A percentile compares a stretch with the other conserved stretches of the same genome.
Conservation (phyloP, 139 green algal species). For the Pleodorina starrii region DNA sequence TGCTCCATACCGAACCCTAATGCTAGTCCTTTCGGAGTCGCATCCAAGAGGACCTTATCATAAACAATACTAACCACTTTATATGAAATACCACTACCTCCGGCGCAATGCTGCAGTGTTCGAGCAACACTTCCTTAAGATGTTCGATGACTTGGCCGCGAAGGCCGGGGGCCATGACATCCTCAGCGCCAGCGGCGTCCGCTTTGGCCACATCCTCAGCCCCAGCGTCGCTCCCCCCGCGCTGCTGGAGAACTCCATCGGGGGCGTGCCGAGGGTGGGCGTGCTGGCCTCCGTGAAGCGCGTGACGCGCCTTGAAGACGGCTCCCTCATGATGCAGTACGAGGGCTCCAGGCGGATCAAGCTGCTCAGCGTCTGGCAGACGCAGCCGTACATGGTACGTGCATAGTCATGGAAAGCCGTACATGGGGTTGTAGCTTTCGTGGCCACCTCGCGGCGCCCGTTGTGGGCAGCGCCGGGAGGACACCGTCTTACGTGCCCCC, state of each 20-base stretch:
- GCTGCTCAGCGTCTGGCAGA: conserved; percentile 52
- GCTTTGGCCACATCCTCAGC: conserved; percentile 54
- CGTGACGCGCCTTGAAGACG: background rate
- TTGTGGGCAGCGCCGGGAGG: too few relatives aligned
- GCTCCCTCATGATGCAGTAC: conserved; percentile 40
- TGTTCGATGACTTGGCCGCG: conserved; percentile 45
- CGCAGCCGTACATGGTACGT: conserved; percentile 54
- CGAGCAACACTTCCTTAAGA: conserved; percentile 46
- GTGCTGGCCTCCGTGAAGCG: conserved; percentile 34
- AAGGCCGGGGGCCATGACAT: background rate
- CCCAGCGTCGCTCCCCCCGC: conserved; percentile 36
- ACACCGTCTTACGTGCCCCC: too few relatives aligned
- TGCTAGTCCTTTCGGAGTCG: too few relatives aligned
- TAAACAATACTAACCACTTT: too few relatives aligned
- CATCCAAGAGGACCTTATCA: too few relatives aligned
- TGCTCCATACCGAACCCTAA: background rate
- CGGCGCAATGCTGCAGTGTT: conserved; percentile 36
- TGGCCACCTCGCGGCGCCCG: too few relatives aligned
- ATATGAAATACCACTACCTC: too few relatives aligned
- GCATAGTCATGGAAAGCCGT: too few relatives aligned
- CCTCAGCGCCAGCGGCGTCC: background rate
- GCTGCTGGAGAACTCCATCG: conserved; percentile 37
- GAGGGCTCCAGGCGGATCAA: conserved; percentile 47
- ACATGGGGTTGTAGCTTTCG: background rate
- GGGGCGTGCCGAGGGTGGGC: conserved; percentile 38